Base-by-base conservation (phyloP, 805 yeast species). In the Zygoascus bituminiphila region DNA sequence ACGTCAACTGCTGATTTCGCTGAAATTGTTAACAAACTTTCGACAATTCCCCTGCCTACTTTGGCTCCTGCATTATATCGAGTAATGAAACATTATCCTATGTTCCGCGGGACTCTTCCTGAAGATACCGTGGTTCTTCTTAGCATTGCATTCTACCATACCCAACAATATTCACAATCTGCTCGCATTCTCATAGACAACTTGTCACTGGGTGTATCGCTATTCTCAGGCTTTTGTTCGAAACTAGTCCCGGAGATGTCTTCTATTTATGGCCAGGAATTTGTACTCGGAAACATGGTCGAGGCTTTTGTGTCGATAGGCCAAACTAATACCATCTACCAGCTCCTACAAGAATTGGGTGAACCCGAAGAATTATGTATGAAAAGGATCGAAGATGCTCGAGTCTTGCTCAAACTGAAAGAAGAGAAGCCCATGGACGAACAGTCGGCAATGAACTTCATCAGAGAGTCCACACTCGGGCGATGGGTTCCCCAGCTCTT, bases 291-390 rank as follows among this genome's bases (percentile, higher is more conserved):
- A 2, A 54, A 53, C 38, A 35, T 59, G 23, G 51, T 48, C 19
- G 46, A 29, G 10, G 53, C 45, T 12, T 42, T 57, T 26, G 29
- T 45, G n/a, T 15, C 42, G 5, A 14, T 41, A 17, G 56, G 50
- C 8, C 54, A 54, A 10, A 47, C 37, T 12, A 50, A 53, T 9
- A 51, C 59, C 10, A 59, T 58, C 5, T 25, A 31, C 2, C 61
- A 57, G 37, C 36, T 56, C 6, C 40, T 55, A 14, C 47, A 40
- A 9, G 57, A 48, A 25, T 29, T 52, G 14, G 44, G 44, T 25
- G 44, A 41, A 41, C 9, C 25, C n/a, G 44, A 41, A 12, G 17
- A 14, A 41, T 8, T n/a, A 19, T 17, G 33, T 10, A 12, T 7
- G 4, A n/a, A 7, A 9, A 14, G 44, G 15, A n/a, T 41, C 14